phyloP scores from a whole-genome alignment of 1,284 basidiomycete species.

The Golubevia pallescens region DNA sequence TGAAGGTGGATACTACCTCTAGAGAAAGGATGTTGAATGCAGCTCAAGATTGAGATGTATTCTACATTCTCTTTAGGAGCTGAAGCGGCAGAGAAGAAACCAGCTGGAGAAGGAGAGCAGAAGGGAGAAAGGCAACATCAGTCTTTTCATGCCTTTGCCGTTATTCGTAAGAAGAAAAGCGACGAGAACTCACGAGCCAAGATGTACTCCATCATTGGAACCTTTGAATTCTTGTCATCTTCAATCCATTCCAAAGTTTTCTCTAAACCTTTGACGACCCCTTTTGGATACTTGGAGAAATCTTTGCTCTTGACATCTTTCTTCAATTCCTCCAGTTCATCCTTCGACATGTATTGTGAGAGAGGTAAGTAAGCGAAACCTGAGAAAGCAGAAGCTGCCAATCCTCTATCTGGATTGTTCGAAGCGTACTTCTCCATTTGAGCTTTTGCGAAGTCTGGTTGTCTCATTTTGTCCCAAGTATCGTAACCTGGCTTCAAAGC shows the following conservation, averaged over 20 bases:
- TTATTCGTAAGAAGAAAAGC: too few relatives aligned
- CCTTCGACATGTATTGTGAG: slow-evolving; percentile 23
- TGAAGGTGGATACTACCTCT: slow-evolving; percentile 37
- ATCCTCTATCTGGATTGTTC: slow-evolving; percentile 30
- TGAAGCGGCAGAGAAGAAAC: slow-evolving; percentile 34
- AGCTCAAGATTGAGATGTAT: slow-evolving; percentile 36
- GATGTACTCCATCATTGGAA: slow-evolving; percentile 19
- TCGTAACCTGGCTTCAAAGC: slow-evolving; percentile 36
- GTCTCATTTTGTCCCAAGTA: slow-evolving; percentile 44
- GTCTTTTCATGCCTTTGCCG: too few relatives aligned
- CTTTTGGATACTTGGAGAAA: slow-evolving; percentile 25
- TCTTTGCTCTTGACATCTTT: slow-evolving; percentile 18
- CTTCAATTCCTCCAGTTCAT: slow-evolving; percentile 30
- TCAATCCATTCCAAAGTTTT: slow-evolving; percentile 28
- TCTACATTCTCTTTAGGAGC: slow-evolving; percentile 28
- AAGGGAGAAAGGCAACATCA: too few relatives aligned
- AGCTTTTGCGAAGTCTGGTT: slow-evolving; percentile 37
- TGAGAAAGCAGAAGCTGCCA: slow-evolving; percentile 35
- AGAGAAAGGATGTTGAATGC: slow-evolving; percentile 37
- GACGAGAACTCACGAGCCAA: slow-evolving; percentile 13
- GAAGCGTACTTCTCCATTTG: slow-evolving; percentile 38
- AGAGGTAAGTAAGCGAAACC: slow-evolving; percentile 42
- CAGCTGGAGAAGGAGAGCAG: not conserved
- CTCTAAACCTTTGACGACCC: slow-evolving; percentile 28
- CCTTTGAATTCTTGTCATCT: slow-evolving; percentile 23